These are phyloP conservation scores for Tetradesmus obliquus DNA, from an alignment of 139 green algal species.

Conservation along the genomic window DNA sequence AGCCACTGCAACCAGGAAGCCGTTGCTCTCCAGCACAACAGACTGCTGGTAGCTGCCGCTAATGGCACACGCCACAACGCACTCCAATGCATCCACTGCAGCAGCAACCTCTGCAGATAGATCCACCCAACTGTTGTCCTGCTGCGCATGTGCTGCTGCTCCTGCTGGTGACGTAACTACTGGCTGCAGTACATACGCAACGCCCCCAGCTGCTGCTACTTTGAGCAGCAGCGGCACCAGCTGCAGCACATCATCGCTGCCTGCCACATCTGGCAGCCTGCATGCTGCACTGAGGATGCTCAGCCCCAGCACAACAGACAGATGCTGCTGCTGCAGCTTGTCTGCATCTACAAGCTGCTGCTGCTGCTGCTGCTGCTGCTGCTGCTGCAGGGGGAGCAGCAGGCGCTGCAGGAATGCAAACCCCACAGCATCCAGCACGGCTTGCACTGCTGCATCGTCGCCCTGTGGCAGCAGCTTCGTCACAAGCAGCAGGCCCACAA, in stretches of 20 bases:
- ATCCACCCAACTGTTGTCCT: not conserved
- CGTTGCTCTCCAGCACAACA: constrained; percentile 27
- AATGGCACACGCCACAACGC: constrained; percentile 43
- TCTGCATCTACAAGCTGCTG: constrained; percentile 32
- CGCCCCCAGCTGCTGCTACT: constrained; percentile 54
- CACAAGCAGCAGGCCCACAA: constrained; percentile 82
- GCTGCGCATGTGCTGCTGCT: not conserved
- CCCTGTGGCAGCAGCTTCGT: constrained; percentile 68
- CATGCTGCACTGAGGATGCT: constrained; percentile 47
- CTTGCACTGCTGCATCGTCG: constrained; percentile 41
- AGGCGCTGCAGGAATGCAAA: constrained; percentile 70
- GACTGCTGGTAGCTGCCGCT: not conserved
- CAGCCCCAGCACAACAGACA: constrained; percentile 22
- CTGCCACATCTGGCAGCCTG: constrained; percentile 62
- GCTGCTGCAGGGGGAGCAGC: constrained; percentile 68
- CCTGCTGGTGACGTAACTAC: constrained; percentile 7
- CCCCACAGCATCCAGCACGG: constrained; percentile 70
- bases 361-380: constrained; percentile 49
- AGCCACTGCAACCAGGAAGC: constrained; percentile 38
- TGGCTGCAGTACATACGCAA: constrained; percentile 35
- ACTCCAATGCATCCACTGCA: constrained; percentile 71
- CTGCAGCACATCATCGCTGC: constrained; percentile 48
- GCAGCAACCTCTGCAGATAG: constrained; percentile 41
- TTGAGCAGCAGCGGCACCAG: constrained; percentile 63
- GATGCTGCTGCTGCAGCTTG: constrained; percentile 36